These are phyloP conservation scores for Drechslerella dactyloides DNA, from an alignment of 2,329 filamentous ascomycete species.

Conservation along the genomic window DNA sequence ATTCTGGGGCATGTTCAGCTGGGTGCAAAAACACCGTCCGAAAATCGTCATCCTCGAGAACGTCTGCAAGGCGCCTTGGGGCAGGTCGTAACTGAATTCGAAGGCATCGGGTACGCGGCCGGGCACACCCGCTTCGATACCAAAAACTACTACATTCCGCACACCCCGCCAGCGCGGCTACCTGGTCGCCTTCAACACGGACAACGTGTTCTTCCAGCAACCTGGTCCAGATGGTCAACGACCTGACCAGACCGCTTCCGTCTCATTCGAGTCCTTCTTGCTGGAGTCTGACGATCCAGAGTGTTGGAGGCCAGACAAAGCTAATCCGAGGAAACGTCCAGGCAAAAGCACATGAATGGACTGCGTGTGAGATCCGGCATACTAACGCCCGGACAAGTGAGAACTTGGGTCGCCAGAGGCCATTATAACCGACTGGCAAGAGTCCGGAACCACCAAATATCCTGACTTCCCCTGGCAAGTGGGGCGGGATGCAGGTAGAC, in stretches of 20 bases:
- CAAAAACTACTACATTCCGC: constrained; percentile 75
- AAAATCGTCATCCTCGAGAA: constrained; percentile 75
- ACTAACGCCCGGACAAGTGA: constrained; percentile 63
- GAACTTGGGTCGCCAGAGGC: constrained; percentile 64
- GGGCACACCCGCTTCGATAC: constrained; percentile 65
- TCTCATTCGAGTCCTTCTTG: constrained; percentile 65
- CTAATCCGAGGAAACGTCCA: constrained; percentile 58
- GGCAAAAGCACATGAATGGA: constrained; percentile 62
- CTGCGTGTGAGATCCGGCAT: constrained; percentile 67
- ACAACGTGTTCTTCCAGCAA: constrained; percentile 55
- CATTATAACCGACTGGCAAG: constrained; percentile 68
- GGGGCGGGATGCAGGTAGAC: constrained; percentile 62
- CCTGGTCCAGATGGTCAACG: constrained; percentile 61
- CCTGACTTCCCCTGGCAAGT: constrained; percentile 65
- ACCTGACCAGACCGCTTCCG: constrained; percentile 66
- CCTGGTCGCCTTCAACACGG: constrained; percentile 64
- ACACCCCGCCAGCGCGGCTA: constrained; percentile 70
- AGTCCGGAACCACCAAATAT: constrained; percentile 63
- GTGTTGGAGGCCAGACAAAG: constrained; percentile 63
- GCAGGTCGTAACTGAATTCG: constrained; percentile 61
- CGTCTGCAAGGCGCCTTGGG: constrained; percentile 69
- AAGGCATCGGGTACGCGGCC: constrained; percentile 65
- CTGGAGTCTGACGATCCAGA: constrained; percentile 64
- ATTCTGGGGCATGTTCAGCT: constrained; percentile 67
- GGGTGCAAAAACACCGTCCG: constrained; percentile 65